Evolutionary conservation across 768 basidiomycete genomes (phyloP), one percentile per base, ranked within the genome.

Genomic region (Tricholomella constricta): DNA sequence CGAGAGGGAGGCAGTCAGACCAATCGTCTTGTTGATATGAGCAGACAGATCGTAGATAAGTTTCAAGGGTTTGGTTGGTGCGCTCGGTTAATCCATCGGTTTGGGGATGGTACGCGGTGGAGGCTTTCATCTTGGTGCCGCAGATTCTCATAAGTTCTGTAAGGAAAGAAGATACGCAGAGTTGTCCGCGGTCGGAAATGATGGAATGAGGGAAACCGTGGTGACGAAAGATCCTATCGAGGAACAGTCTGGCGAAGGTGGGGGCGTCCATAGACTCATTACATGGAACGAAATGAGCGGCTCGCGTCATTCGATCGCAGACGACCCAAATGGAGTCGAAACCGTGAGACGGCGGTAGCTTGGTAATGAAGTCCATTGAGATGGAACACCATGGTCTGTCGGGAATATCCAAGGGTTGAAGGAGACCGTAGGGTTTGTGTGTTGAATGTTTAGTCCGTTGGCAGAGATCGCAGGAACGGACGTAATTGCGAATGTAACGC

Each of bases 81-180:
- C 40, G 22, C 22, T 54, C 52, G 9, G 34, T 53, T 17, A 53
- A 45, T 10, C 52, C 45, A 19, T 53, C 52, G 10, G 52, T 47
- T 35, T 64, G 53, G 69, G 76, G 78, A 42, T 80, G 79, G 52
- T 73, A 80, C 0, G 74, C 72, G 0, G 75, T 76, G 3, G 69
- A 74, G 3, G 62, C 47, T 12, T 45, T 44, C 14, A 58, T 38
- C 2, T 53, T 47, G 20, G 62, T 61, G 17, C 48, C 38, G 20
- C 11, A 37, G 43, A 20, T 38, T 37, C 4, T 37, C 58, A n/a
- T 66, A 57, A n/a, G 51, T 40, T 31, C 19, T 14, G 45, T 49
- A 56, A 61, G 69, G 49, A 72, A 73, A 17, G 64, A 49, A 2
- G 74, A 72, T 2, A 70, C 54, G 46, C 76, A 77, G 5, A 58